Evolutionary conservation across 768 basidiomycete species (phyloP).

Genomic region (Russula brevipes): DNA sequence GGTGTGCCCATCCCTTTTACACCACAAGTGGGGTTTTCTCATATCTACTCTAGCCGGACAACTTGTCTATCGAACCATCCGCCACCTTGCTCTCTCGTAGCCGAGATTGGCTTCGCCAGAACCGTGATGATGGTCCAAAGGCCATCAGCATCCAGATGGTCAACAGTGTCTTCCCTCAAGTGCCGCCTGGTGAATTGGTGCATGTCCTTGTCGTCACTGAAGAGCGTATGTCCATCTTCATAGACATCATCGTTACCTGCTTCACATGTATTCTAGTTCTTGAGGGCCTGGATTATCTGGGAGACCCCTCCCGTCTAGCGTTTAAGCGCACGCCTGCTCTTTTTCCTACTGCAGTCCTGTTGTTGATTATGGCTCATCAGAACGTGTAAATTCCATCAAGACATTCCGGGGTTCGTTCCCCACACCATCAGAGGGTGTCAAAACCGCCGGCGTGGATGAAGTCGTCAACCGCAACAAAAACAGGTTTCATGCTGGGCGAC

Average conservation of each 20-base stretch:
- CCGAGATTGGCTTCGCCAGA: not conserved
- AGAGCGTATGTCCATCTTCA: not conserved
- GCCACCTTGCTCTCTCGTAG: not conserved
- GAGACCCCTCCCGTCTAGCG: not conserved
- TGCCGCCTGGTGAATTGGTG: not conserved
- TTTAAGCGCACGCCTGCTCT: not conserved
- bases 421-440: too few species aligned
- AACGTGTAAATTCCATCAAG: too few species aligned
- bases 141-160: too few species aligned
- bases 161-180: not conserved
- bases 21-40: not conserved
- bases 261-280: not conserved
- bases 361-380: too few species aligned
- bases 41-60: not conserved
- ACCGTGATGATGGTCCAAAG: not conserved
- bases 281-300: not conserved
- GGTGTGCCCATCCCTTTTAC: not conserved
- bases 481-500: too few species aligned
- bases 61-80: not conserved
- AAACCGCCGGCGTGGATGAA: too few species aligned
- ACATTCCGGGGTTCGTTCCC: too few species aligned
- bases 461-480: too few species aligned
- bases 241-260: not conserved
- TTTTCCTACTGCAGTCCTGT: not conserved
- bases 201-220: not conserved